Base-by-base conservation (phyloP, 2,329 filamentous ascomycete species). In the Alternaria sp. region DNA sequence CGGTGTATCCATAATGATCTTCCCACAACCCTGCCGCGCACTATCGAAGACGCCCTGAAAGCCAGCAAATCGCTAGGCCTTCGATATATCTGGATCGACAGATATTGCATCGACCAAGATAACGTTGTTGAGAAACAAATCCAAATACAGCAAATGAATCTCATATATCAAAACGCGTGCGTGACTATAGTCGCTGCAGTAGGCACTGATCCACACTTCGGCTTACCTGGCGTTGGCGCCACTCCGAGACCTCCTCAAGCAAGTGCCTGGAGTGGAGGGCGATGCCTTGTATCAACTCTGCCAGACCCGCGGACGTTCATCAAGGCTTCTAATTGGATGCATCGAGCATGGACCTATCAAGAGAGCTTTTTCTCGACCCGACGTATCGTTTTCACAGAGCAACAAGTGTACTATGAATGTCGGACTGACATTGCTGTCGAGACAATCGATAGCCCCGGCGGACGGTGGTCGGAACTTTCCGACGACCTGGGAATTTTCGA, bases 1-100 rank as follows among this genome's bases (percentile, higher is more conserved):
- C 18, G 7, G n/a, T 33, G 26, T 33, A 5, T 21, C 0, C 4
- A 20, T 0, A 10, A 14, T 1, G 0, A 2, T 15, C n/a, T 50
- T 30, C 25, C 26, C 14, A 15, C 11, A 3, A 15, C 0, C 26
- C 6, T 30, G 4, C 47, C 47, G 21, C 47, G 4, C 3, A 30
- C 26, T 14, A 30, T 50, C n/a, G 26, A 50, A 50, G 26, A 50
- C 10, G 47, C 47, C 2, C 1, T 50, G 2, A 21, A 30, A 2
- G 47, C 6, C 11, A 21, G 25, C 11, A 20, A 21, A 15, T 1
- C 0, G 11, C 26, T 50, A 1, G 47, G 18, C 15, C n/a, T 50
- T 33, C 25, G 6, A 6, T 33, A 50, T 6, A 15, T 50, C 2
- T 50, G 47, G 47, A 21, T 50, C 11, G 47, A 50, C 18, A 21